These are phyloP conservation scores for Boletellus ananiceps DNA, from an alignment of 768 basidiomycete species.

Conservation along the genomic window DNA sequence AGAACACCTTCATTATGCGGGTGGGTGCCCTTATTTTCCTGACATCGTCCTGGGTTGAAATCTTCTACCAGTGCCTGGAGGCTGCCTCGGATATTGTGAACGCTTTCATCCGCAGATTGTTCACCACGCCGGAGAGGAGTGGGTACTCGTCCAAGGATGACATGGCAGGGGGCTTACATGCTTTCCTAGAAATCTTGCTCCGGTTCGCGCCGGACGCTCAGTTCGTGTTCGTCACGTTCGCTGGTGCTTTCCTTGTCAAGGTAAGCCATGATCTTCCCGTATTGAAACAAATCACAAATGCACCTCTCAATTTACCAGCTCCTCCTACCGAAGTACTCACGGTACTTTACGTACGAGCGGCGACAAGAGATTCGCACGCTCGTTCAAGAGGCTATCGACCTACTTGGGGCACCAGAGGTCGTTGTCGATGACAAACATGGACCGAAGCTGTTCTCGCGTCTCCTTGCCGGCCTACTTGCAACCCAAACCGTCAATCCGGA, in stretches of 20 bases:
- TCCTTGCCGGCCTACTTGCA: constrained; percentile 67
- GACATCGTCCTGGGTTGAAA: not conserved
- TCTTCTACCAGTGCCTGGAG: constrained; percentile 48
- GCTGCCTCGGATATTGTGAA: constrained; percentile 65
- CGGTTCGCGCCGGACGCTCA: constrained; percentile 78
- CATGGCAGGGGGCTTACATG: not conserved
- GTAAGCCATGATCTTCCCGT: constrained; percentile 30
- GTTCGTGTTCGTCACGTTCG: constrained; percentile 75
- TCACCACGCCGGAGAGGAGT: constrained; percentile 52
- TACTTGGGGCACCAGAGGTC: constrained; percentile 65
- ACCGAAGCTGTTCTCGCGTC: constrained; percentile 74
- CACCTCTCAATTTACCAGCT: constrained; percentile 39
- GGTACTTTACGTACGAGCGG: constrained; percentile 53
- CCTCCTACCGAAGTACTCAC: constrained; percentile 70
- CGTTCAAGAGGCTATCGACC: constrained; percentile 62
- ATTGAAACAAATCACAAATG: not conserved
- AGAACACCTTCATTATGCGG: constrained; percentile 61
- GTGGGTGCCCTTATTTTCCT: constrained; percentile 38
- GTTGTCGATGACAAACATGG: constrained; percentile 80
- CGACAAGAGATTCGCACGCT: constrained; percentile 57
- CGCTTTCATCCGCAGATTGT: constrained; percentile 53
- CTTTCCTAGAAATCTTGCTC: constrained; percentile 45
- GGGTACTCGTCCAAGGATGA: constrained; percentile 16
- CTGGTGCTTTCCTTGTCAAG: constrained; percentile 80
- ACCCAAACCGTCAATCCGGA: constrained; percentile 41